These are phyloP conservation scores for Carpinus viminea DNA, from an alignment of 306 rosid genomes.

Conservation along the genomic window DNA sequence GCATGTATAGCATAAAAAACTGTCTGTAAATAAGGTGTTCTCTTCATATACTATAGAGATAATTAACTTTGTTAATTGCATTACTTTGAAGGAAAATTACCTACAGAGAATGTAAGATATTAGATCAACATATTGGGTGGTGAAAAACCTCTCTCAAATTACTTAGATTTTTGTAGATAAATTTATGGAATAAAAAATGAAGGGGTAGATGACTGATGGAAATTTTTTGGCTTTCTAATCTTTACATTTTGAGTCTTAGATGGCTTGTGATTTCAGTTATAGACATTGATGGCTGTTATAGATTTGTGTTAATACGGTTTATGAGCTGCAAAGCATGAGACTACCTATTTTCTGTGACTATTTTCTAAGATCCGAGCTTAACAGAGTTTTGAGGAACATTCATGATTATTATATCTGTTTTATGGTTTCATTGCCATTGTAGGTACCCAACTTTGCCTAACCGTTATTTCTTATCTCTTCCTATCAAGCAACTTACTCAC, in stretches of 20 bases:
- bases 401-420: neutral
- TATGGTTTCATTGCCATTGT: constrained; percentile 22
- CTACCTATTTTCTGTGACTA: neutral
- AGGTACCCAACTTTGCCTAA: constrained; percentile 94
- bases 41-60: neutral
- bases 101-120: neutral
- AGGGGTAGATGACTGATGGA: neutral
- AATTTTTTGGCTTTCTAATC: neutral
- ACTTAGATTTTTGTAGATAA: neutral
- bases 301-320: neutral
- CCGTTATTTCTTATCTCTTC: constrained; percentile 69
- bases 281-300: neutral
- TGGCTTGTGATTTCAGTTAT: neutral
- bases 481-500: constrained; percentile 75
- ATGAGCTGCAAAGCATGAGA: neutral
- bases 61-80: neutral
- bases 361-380: neutral
- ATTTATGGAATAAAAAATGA: neutral
- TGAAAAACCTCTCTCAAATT: neutral
- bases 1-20: neutral
- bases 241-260: neutral
- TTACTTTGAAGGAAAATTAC: neutral
- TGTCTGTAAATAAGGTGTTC: neutral
- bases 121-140: neutral
- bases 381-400: neutral